Evolutionary conservation across 768 basidiomycete species (phyloP).

Genomic region (Mrakia frigida): DNA sequence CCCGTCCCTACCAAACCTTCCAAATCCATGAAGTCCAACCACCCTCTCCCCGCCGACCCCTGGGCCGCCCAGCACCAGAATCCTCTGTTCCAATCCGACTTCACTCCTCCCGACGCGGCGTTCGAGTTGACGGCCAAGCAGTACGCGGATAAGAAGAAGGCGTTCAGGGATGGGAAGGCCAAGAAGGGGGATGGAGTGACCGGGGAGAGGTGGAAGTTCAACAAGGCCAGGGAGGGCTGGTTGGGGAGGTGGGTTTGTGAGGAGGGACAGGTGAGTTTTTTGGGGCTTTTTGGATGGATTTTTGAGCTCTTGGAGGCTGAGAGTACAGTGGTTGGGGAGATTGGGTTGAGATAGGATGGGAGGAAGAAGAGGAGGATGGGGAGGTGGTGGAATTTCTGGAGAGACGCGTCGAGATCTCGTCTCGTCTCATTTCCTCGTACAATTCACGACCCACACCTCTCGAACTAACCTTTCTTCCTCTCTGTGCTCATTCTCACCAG

Average conservation of each 20-base stretch:
- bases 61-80: slow-evolving; percentile 16
- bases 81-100: slow-evolving; percentile 24
- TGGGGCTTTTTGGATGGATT: too few species aligned
- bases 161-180: slow-evolving; percentile 9
- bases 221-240: slow-evolving; percentile 26
- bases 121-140: slow-evolving; percentile 27
- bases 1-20: neutral
- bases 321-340: too few species aligned
- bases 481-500: neutral
- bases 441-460: too few species aligned
- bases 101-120: slow-evolving; percentile 15
- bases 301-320: too few species aligned
- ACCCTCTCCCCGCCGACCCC: slow-evolving; percentile 22
- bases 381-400: neutral
- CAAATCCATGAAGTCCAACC: slow-evolving; percentile 22
- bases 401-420: slow-evolving; percentile 11
- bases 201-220: slow-evolving; percentile 28
- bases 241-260: slow-evolving; percentile 15
- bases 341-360: neutral
- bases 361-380: neutral
- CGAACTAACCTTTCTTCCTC: neutral
- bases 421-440: too few species aligned
- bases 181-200: slow-evolving; percentile 27
- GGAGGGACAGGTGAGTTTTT: slow-evolving; percentile 13
- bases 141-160: slow-evolving; percentile 29